Evolutionary conservation across 2,329 filamentous ascomycete genomes (phyloP), one percentile per base, ranked within the genome.

Genomic region (Xylariaceae sp.): DNA sequence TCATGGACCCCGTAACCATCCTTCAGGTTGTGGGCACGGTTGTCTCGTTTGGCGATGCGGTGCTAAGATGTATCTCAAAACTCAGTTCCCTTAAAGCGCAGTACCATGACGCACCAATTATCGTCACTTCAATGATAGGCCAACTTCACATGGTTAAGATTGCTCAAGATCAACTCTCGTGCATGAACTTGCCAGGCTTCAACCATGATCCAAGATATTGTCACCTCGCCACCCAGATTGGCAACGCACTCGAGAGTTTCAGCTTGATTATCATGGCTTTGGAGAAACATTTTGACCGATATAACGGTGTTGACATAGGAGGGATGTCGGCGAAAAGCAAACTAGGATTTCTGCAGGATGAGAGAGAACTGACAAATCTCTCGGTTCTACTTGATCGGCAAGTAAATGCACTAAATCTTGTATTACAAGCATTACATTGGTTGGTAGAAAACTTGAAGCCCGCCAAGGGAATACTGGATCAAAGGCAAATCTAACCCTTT

Each of bases 231-330:
- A 23, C 14, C 4, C 61, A 64, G 26, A 50, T 65, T 24, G 50
- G 53, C 2, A 59, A 55, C 21, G 50, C 58, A 9, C 47, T 65
- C 12, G 56, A 80, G 0, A 82, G 76, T 9, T 80, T 76, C 0
- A 81, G 82, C 26, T 86, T 85, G 61, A 88, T 62, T 23, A 37
- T 64, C 9, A 14, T 46, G 16, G 53, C 47, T 12, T 24, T 64
- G 24, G 17, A 47, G 16, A 51, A 45, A 8, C 43, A 60, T 6
- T 16, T 64, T 5, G 52, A 59, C 45, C 54, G 39, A 3, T 52
- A 53, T 33, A 44, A 53, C 19, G 43, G 26, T 3, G n/a, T 21
- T 17, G 12, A 12, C 16, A 24, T 29, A 1, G n/a, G 19, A 41
- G 5, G 14, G 12, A 56, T 60, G 59, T 47, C 50, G 2, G 29